Base-by-base conservation (phyloP, 805 yeast species). In the Saccharomycopsis sp. region DNA sequence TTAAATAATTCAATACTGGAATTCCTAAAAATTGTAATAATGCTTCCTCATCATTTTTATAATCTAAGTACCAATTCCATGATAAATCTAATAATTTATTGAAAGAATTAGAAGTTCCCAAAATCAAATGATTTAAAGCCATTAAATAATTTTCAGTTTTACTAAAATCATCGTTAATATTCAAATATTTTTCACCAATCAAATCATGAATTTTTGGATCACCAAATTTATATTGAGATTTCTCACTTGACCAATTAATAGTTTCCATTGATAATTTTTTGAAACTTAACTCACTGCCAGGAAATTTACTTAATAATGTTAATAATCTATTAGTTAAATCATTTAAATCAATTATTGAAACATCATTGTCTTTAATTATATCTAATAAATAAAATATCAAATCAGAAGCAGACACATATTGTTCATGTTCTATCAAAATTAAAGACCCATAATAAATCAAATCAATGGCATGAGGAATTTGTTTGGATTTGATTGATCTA, bases 371-470 rank as follows among this genome's bases (percentile, higher is more conserved):
- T 17, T 65, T 72, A 50, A 78, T 79, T 1, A 84, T 75, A 40
- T 79, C 86, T n/a, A 87, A 52, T 55, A 89, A 57, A 55, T 85
- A 85, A 20, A 68, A 58, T 8, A 79, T 69, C 49, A 89, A 63
- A 55, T 92, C 97, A 13, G 83, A 70, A 10, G 88, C 86, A 21
- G 88, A 79, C 20, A 89, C 94, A 41, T 72, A 79, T 59, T 85
- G 87, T 36, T 73, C 66, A 42, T 80, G 80, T 41, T 73, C 69
- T 31, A 84, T 64, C 41, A 89, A 68, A 17, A 79, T 73, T 45
- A 73, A 62, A 0, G 94, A 71, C 31, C 89, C 88, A 49, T 76
- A 76, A 51, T 74, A 74, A 25, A 89, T 66, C 42, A 87, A 62
- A 36, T 82, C 87, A 38, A 75, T 68, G 8, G 96, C 95, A 30